These are phyloP conservation scores for Candida mesenterica DNA, from an alignment of 1,139 yeast species.

Conservation along the genomic window DNA sequence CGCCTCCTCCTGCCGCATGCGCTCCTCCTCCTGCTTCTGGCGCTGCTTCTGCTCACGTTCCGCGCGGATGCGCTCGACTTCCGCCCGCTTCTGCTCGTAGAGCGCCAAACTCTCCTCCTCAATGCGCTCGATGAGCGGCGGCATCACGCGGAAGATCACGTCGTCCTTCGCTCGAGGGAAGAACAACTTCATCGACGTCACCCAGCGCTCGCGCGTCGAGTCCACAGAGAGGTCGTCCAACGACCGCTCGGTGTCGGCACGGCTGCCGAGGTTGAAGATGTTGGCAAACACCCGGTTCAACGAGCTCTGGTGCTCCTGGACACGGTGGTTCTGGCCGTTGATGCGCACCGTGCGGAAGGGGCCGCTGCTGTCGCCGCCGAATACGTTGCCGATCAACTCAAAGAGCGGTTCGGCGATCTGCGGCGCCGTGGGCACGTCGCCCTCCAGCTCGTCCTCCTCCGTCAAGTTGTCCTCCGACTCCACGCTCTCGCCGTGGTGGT, in stretches of 20 bases:
- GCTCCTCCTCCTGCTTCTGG: constrained; percentile 29
- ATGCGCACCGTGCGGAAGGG: constrained; percentile 13
- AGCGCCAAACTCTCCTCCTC: constrained; percentile 46
- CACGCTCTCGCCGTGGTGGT: constrained; percentile 4
- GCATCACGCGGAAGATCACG: constrained; percentile 44
- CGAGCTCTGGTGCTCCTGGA: constrained; percentile 9
- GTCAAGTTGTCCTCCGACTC: constrained; percentile 7
- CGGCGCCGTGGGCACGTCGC: constrained; percentile 8
- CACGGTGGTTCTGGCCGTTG: constrained; percentile 11
- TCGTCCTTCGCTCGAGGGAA: constrained; percentile 38
- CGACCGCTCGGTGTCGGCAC: constrained; percentile 13
- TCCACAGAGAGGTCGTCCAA: constrained; percentile 38
- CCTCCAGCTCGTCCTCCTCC: constrained; percentile 6
- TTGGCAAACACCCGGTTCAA: constrained; percentile 12
- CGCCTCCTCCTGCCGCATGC: constrained; percentile 34
- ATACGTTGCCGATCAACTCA: constrained; percentile 14
- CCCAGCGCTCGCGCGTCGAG: constrained; percentile 71
- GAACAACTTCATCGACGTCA: constrained; percentile 52
- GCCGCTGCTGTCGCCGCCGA: constrained; percentile 10
- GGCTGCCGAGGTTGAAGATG: constrained; percentile 9
- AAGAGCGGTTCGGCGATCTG: constrained; percentile 7
- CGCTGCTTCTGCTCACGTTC: constrained; percentile 29
- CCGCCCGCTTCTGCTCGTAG: constrained; percentile 28
- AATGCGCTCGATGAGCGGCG: constrained; percentile 51
- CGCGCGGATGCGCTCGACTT: constrained; percentile 23